Conservation (phyloP, 2,329 filamentous ascomycete genomes). For the Fusarium sp. region DNA sequence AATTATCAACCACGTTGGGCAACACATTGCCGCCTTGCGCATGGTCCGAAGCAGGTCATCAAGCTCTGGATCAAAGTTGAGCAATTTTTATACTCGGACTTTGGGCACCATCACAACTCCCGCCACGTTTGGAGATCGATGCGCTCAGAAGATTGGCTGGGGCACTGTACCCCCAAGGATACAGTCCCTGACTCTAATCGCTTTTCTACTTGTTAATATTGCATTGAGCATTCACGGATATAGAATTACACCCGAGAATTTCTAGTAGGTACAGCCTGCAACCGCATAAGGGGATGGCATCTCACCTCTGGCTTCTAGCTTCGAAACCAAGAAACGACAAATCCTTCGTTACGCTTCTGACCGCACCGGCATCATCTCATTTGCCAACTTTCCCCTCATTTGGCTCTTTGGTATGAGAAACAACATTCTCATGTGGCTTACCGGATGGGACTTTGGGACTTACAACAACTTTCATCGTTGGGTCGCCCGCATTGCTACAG, state of each 20-base stretch:
- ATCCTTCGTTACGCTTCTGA: constrained; percentile 68
- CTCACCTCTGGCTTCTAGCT: constrained; percentile 44
- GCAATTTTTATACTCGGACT: constrained; percentile 41
- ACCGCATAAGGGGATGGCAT: accelerated
- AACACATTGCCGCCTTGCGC: constrained; percentile 13
- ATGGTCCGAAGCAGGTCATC: background rate
- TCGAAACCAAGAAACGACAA: constrained; percentile 47
- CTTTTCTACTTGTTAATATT: constrained; percentile 53
- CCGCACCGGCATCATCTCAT: constrained; percentile 71
- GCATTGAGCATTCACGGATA: constrained; percentile 51
- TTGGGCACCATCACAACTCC: constrained; percentile 50
- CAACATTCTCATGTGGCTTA: constrained; percentile 72
- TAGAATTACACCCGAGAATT: constrained; percentile 49
- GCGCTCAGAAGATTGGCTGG: constrained; percentile 57
- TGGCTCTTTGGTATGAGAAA: constrained; percentile 77
- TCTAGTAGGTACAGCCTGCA: constrained; percentile 48
- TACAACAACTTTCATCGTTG: constrained; percentile 77
- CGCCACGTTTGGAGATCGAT: constrained; percentile 56
- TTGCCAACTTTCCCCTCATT: constrained; percentile 71
- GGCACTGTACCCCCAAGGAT: constrained; percentile 56
- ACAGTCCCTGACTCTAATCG: constrained; percentile 53
- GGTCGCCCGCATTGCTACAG: constrained; percentile 69
- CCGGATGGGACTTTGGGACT: constrained; percentile 74
- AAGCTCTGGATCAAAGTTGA: background rate
- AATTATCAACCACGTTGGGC: constrained; percentile 44